These are phyloP conservation scores for Microsporum ferrugineum DNA, from an alignment of 2,329 filamentous ascomycete genomes.

Conservation along the genomic window DNA sequence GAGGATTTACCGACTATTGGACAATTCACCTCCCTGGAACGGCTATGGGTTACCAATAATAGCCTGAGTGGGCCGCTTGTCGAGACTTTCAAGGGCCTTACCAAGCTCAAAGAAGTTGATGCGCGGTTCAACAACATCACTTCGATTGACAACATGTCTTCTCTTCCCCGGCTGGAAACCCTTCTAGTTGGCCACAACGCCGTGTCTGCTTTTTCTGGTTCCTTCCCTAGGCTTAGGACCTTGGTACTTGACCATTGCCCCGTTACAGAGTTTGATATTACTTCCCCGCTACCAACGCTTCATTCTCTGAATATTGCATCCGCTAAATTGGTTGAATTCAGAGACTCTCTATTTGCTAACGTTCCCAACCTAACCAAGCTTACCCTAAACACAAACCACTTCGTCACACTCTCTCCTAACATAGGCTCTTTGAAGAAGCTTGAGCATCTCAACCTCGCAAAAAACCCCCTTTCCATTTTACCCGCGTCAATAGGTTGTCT, in stretches of 20 bases:
- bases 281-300: constrained; percentile 62
- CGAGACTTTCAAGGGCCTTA: constrained; percentile 57
- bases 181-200: constrained; percentile 85
- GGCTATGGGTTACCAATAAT: constrained; percentile 93
- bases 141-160: constrained; percentile 75
- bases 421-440: constrained; percentile 73
- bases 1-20: constrained; percentile 68
- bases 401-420: constrained; percentile 75
- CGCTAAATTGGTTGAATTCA: constrained; percentile 77
- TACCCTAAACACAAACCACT: constrained; percentile 88
- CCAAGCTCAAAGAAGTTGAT: constrained; percentile 77
- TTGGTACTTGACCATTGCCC: constrained; percentile 91
- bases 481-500: constrained; percentile 82
- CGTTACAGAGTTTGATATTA: constrained; percentile 83
- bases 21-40: constrained; percentile 65
- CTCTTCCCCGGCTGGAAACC: constrained; percentile 75
- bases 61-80: constrained; percentile 66
- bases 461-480: constrained; percentile 75
- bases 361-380: constrained; percentile 79
- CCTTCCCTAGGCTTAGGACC: constrained; percentile 72
- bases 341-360: constrained; percentile 75
- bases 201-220: constrained; percentile 78
- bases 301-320: constrained; percentile 82
- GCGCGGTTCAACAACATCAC: constrained; percentile 85
- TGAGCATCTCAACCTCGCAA: constrained; percentile 86